phyloP scores from a whole-genome alignment of 352 stramenopile genomes.

The Lagenidium sp. region DNA sequence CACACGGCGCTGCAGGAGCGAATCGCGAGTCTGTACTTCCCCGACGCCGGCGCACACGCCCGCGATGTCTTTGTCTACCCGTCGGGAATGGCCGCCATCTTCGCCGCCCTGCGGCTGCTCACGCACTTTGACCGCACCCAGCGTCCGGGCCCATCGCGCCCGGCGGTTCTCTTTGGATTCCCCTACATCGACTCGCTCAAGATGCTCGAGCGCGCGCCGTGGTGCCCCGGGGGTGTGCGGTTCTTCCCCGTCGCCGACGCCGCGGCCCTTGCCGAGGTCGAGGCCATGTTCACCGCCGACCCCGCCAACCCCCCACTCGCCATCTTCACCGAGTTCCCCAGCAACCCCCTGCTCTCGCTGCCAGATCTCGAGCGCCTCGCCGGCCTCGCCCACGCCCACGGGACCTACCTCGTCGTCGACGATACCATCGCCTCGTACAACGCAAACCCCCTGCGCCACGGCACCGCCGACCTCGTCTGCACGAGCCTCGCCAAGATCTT shows the following conservation, averaged over 20 bases:
- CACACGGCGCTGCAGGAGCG: constrained; percentile 38
- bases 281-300: constrained; percentile 58
- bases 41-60: constrained; percentile 1
- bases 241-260: constrained; percentile 86
- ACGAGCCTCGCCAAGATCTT: constrained; percentile 94
- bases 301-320: constrained; percentile 73
- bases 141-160: not conserved
- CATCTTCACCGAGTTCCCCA: constrained; percentile 92
- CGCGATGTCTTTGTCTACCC: constrained; percentile 69
- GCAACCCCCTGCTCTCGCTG: constrained; percentile 87
- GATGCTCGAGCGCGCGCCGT: constrained; percentile 82
- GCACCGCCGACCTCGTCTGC: constrained; percentile 80
- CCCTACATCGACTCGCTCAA: constrained; percentile 93
- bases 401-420: constrained; percentile 84
- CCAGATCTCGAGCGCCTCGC: constrained; percentile 78
- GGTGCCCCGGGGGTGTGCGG: constrained; percentile 72
- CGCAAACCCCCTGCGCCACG: constrained; percentile 78
- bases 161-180: constrained; percentile 87
- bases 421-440: constrained; percentile 90
- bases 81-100: constrained; percentile 87
- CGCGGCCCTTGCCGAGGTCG: constrained; percentile 42
- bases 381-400: constrained; percentile 75
- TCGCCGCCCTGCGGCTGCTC: constrained; percentile 68
- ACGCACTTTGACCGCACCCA: constrained; percentile 30
- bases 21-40: constrained; percentile 38